Evolutionary conservation across 2,329 filamentous ascomycete genomes (phyloP).

Genomic region (Aspergillus pseudoterreus): DNA sequence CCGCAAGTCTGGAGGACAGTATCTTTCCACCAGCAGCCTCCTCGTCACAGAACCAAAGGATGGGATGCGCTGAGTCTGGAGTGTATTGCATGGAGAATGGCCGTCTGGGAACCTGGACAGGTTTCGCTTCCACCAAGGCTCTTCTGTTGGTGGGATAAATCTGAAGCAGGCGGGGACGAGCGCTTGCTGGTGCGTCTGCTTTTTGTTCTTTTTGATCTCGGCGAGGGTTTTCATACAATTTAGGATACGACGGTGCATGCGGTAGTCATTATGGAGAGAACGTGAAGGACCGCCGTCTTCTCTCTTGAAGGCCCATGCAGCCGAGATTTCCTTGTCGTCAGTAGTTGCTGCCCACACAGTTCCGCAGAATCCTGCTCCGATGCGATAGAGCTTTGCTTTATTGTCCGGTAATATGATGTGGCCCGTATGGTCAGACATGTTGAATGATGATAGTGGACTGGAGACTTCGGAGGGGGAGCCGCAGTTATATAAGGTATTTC

Average conservation of each 20-base stretch:
- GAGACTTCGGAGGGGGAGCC: too few species aligned
- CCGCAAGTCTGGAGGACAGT: slow-evolving; percentile 26
- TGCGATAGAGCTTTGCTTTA: slow-evolving; percentile 3
- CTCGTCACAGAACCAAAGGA: slow-evolving; percentile 24
- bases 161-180: slow-evolving; percentile 22
- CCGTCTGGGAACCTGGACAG: slow-evolving; percentile 22
- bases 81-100: slow-evolving; percentile 32
- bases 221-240: slow-evolving; percentile 8
- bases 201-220: background rate
- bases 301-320: slow-evolving; percentile 18
- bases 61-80: slow-evolving; percentile 34
- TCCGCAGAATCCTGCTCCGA: slow-evolving; percentile 31
- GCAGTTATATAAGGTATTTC: too few species aligned
- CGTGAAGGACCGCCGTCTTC: slow-evolving; percentile 30
- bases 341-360: slow-evolving; percentile 27
- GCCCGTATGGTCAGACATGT: too few species aligned
- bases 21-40: slow-evolving; percentile 28
- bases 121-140: slow-evolving; percentile 26
- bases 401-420: too few species aligned
- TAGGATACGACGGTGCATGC: slow-evolving; percentile 26
- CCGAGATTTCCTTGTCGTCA: slow-evolving; percentile 17
- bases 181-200: background rate
- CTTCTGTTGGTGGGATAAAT: slow-evolving; percentile 20
- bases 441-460: too few species aligned
- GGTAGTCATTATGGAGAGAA: slow-evolving; percentile 28